These are phyloP conservation scores for Penicillium verrucosum DNA, from an alignment of 2,329 filamentous ascomycete genomes.

Conservation along the genomic window DNA sequence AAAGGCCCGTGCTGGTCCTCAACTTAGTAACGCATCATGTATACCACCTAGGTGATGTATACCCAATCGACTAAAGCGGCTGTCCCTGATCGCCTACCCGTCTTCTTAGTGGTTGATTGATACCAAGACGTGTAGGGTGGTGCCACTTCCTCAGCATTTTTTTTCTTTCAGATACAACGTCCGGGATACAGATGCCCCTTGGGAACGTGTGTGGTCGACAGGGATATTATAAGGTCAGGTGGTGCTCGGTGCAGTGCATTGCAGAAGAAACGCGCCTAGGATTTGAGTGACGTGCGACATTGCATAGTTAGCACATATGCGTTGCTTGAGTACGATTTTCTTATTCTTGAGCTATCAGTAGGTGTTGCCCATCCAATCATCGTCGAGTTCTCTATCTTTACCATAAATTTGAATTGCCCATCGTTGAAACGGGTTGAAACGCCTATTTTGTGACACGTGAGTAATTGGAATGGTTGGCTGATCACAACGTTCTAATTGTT, in stretches of 20 bases:
- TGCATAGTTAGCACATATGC: constrained; percentile 9
- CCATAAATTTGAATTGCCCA: not conserved
- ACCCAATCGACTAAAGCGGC: constrained; percentile 1
- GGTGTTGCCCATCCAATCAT: constrained; percentile 3
- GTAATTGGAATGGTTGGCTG: not conserved
- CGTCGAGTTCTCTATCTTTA: not conserved
- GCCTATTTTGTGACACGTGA: not conserved
- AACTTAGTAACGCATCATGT: not conserved
- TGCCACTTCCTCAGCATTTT: constrained; percentile 1
- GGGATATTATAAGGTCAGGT: constrained; percentile 18
- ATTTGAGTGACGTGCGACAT: constrained; percentile 18
- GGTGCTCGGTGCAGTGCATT: constrained; percentile 19
- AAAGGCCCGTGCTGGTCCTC: not conserved
- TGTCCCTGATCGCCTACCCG: constrained; percentile 7
- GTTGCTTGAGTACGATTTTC: constrained; percentile 6
- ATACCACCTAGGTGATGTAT: not conserved
- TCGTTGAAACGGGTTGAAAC: constrained; percentile 6
- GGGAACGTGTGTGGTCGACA: constrained; percentile 13
- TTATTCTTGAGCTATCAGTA: constrained; percentile 3
- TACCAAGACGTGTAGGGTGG: constrained; percentile 1
- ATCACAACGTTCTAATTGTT: not conserved
- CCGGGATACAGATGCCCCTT: constrained; percentile 6
- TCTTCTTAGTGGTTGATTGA: not conserved
- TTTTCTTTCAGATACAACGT: not conserved
- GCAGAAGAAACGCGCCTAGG: constrained; percentile 9